Percentiles rank a stretch among this genome's conserved stretches.
Conservation (phyloP, 2,329 filamentous ascomycete genomes). For the Neopestalotiopsis clavispora region DNA sequence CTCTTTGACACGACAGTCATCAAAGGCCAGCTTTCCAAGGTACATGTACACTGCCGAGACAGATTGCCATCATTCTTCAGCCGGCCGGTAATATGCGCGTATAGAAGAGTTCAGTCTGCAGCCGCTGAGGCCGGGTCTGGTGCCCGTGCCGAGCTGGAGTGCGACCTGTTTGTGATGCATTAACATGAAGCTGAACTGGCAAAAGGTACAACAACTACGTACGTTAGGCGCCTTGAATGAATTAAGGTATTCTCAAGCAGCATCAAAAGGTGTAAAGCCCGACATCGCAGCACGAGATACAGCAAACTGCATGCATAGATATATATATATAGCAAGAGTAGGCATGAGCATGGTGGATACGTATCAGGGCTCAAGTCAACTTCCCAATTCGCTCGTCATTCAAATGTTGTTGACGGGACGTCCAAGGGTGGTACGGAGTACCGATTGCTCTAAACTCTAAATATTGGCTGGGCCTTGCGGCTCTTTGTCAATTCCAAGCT, state of each 20-base stretch:
- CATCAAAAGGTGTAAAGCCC: not conserved
- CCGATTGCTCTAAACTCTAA: not conserved
- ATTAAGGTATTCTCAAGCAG: not conserved
- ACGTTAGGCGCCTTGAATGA: not conserved
- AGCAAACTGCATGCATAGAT: not conserved
- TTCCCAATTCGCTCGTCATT: not conserved
- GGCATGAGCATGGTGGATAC: not conserved
- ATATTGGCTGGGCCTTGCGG: not conserved
- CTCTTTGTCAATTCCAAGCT: not conserved
- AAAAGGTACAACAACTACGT: not conserved
- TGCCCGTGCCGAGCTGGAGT: no score
- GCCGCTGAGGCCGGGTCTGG: not conserved
- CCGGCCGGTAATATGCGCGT: not conserved
- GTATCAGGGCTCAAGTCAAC: not conserved
- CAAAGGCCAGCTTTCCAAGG: not conserved
- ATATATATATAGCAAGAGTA: not conserved
- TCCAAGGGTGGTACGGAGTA: not conserved
- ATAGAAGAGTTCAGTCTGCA: not conserved
- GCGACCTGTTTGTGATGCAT: not conserved
- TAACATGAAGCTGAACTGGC: not conserved
- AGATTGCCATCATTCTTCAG: not conserved
- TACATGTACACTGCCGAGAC: not conserved
- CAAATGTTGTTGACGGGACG: not conserved
- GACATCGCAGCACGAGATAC: not conserved
- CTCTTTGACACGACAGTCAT: not conserved